Conservation (phyloP, 2,329 filamentous ascomycete species). For the Aureobasidium pullulans region DNA sequence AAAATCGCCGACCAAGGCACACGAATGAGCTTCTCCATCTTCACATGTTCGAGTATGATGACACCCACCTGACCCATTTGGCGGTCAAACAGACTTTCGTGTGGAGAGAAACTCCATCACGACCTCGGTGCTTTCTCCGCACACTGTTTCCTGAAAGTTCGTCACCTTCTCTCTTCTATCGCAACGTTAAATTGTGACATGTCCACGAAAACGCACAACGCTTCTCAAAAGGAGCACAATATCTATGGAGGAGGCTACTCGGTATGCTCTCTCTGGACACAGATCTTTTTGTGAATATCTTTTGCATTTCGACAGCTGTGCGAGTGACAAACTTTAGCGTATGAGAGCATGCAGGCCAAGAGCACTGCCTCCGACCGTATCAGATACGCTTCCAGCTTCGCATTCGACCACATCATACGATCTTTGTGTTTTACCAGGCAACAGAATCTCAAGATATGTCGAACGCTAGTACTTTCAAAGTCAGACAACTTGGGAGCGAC, state of each 20-base stretch:
- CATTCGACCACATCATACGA: neutral
- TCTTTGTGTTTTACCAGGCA: neutral
- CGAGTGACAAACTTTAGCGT: too few species aligned
- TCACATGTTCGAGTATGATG: neutral
- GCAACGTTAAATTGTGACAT: too few species aligned
- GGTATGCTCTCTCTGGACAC: too few species aligned
- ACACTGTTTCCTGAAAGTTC: too few species aligned
- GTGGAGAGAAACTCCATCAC: neutral
- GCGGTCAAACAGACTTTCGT: neutral
- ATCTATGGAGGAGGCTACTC: too few species aligned
- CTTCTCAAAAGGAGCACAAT: too few species aligned
- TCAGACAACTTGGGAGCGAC: neutral
- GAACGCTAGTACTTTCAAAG: neutral
- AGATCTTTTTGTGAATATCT: too few species aligned
- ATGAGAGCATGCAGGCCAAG: neutral
- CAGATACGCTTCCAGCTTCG: neutral
- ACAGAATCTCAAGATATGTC: neutral
- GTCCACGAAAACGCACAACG: too few species aligned
- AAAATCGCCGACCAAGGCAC: constrained; percentile 5
- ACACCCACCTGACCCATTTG: constrained; percentile 2
- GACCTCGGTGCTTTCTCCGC: too few species aligned
- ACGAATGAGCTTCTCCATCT: neutral
- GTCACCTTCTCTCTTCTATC: too few species aligned
- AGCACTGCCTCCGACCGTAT: neutral
- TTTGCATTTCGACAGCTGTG: too few species aligned